Evolutionary conservation across 2,329 filamentous ascomycete genomes (phyloP).

Genomic region (Apiospora malaysiana): DNA sequence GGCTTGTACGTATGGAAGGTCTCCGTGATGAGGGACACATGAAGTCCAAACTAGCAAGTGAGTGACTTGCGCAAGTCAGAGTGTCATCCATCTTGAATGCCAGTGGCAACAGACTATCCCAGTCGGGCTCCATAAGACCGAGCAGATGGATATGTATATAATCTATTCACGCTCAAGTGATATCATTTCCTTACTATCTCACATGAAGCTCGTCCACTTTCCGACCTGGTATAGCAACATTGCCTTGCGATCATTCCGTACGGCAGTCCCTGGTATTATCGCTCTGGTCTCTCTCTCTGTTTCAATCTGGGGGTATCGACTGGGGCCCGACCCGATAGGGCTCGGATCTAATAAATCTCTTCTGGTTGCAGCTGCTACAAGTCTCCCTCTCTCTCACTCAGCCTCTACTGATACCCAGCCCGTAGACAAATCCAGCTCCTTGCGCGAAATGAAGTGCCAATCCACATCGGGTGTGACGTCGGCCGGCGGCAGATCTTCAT

Average conservation of each 20-base stretch:
- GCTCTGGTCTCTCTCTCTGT: too few relatives aligned
- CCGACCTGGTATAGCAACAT: too few relatives aligned
- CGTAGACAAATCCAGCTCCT: not conserved
- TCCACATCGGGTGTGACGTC: not conserved
- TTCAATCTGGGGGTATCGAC: not conserved
- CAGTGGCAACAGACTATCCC: not conserved
- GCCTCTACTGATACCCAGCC: constrained; percentile 1
- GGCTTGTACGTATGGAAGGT: not conserved
- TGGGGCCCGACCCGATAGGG: too few relatives aligned
- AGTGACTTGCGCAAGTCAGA: not conserved
- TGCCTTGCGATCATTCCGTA: too few relatives aligned
- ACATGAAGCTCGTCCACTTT: too few relatives aligned
- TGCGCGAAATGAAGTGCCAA: constrained; percentile 6
- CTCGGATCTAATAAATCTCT: too few relatives aligned
- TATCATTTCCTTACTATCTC: not conserved
- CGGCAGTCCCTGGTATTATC: not conserved
- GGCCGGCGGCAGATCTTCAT: constrained; percentile 5
- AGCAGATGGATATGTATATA: not conserved
- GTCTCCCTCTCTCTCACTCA: not conserved
- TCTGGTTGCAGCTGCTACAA: not conserved
- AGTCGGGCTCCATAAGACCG: too few relatives aligned
- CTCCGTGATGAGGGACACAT: not conserved
- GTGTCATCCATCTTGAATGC: not conserved
- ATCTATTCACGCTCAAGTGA: not conserved
- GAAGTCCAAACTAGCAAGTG: not conserved